Base-by-base conservation (phyloP, 2,329 filamentous ascomycete species). In the Alternaria panax region DNA sequence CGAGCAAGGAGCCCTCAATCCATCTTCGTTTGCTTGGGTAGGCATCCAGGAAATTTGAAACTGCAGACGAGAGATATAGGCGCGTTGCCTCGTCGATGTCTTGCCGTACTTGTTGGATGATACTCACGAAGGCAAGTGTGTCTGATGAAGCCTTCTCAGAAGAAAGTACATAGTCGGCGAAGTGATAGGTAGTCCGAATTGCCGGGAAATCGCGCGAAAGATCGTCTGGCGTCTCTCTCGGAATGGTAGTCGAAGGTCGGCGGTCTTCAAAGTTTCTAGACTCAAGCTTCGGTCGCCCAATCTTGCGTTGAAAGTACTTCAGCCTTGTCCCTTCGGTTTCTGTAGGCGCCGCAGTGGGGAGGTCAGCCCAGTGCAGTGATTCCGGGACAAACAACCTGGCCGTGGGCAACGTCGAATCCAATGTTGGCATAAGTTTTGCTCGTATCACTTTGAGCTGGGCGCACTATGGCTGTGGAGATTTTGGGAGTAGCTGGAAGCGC, bases 71-170 rank as follows among this genome's bases (percentile, higher is more conserved):
- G 5, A 57, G n/a, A 25, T 63, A 70, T 0, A 77, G 68, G 27
- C 73, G 70, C 14, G 63, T 64, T 40, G 72, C 73, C 57, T 75
- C 71, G 6, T 62, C 59, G 2, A 73, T 51, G 28, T 76, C 73
- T 30, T 67, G 62, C 28, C 65, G 69, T 18, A 75, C 69, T 45
- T 67, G 68, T 34, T 71, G 65, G 40, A 76, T 70, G 4, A 74
- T 57, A 20, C 57, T 59, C 36, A 71, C 61, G 52, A 76, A 71
- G 7, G 65, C 42, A 34, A 65, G 54, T 16, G 59, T 70, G 18
- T 75, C 74, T 8, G 58, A 42, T 7, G 74, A 71, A 12, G 69
- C 64, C 42, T 69, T 72, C 14, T 55, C 59, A 2, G 68, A 66
- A 9, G 62, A 51, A n/a, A 57, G 55, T 16, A 64, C 65, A 57